phyloP scores from a whole-genome alignment of 306 rosid species.

The Citrullus amarus region DNA sequence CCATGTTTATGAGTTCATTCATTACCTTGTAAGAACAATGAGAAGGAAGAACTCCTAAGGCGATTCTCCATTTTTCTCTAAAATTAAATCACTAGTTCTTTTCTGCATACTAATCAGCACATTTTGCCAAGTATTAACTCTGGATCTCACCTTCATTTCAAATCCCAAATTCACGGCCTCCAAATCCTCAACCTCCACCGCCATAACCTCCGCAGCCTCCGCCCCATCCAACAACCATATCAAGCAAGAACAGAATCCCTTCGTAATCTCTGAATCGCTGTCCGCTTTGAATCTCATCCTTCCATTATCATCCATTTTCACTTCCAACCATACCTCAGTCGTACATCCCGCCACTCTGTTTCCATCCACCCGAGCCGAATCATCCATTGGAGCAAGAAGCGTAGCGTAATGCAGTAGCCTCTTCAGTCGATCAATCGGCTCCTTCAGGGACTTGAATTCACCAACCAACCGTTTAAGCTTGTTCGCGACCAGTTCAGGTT shows the following conservation, averaged over 20 bases:
- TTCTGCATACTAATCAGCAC: constrained; percentile 53
- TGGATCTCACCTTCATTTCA: constrained; percentile 34
- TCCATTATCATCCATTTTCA: constrained; percentile 32
- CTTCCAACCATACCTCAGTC: constrained; percentile 62
- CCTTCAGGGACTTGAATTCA: constrained; percentile 44
- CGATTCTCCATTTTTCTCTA: not conserved
- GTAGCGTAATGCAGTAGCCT: constrained; percentile 55
- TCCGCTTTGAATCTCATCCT: constrained; percentile 56
- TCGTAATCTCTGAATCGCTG: constrained; percentile 77
- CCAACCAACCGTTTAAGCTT: constrained; percentile 20
- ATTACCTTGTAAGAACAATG: not conserved
- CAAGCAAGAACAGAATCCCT: constrained; percentile 68
- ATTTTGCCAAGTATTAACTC: constrained; percentile 70
- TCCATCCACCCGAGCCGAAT: constrained; percentile 23
- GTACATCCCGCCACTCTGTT: constrained; percentile 55
- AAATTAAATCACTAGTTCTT: constrained; percentile 28
- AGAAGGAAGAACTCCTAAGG: not conserved
- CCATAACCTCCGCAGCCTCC: constrained; percentile 35
- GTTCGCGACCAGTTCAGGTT: constrained; percentile 10
- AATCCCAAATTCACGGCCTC: constrained; percentile 38
- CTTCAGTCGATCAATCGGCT: constrained; percentile 69
- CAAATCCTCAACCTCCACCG: constrained; percentile 31
- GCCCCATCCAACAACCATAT: constrained; percentile 60
- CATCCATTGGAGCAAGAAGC: constrained; percentile 27
- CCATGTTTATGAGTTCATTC: not conserved